A percentile compares a stretch with the other conserved stretches of the same genome.
These are phyloP conservation scores for Spatholobus suberectus DNA, from an alignment of 306 rosid species.

Conservation along the genomic window DNA sequence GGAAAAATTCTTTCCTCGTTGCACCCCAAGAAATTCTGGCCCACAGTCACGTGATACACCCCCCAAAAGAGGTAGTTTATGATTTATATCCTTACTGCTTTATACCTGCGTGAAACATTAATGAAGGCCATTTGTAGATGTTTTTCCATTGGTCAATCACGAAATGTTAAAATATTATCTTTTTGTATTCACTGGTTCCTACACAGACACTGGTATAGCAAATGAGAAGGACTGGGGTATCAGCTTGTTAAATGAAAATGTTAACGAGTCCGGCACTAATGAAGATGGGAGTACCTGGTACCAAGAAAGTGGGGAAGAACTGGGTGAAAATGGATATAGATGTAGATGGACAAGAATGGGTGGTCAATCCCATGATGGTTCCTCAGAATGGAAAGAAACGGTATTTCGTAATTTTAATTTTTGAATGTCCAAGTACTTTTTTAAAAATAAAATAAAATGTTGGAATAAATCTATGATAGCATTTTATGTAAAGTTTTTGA, in stretches of 20 bases:
- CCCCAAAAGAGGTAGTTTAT: constrained; percentile 82
- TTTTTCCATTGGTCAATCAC: constrained; percentile 27
- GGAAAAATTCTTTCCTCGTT: constrained; percentile 76
- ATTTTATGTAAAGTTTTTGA: constrained; percentile 24
- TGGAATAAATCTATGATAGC: constrained; percentile 33
- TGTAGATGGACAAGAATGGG: constrained; percentile 99
- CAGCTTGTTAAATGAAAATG: constrained; percentile 74
- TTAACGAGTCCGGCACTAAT: constrained; percentile 85
- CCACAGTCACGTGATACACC: constrained; percentile 96
- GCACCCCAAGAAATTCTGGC: constrained; percentile 74
- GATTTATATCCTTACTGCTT: constrained; percentile 12
- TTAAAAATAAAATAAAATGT: background rate
- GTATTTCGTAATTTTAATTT: constrained; percentile 52
- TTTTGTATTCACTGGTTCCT: constrained; percentile 39
- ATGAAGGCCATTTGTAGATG: constrained; percentile 14
- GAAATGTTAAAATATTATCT: constrained; percentile 29
- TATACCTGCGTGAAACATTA: constrained; percentile 7
- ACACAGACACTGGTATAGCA: constrained; percentile 91
- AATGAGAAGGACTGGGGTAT: constrained; percentile 99
- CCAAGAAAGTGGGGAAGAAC: constrained; percentile 85
- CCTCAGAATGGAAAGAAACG: constrained; percentile 97
- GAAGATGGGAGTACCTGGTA: constrained; percentile 98
- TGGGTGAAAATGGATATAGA: constrained; percentile 90
- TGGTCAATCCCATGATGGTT: constrained; percentile 74
- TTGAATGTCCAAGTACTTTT: constrained; percentile 9